phyloP scores from a whole-genome alignment of 2,329 filamentous ascomycete species.

The Diaporthe sp. region DNA sequence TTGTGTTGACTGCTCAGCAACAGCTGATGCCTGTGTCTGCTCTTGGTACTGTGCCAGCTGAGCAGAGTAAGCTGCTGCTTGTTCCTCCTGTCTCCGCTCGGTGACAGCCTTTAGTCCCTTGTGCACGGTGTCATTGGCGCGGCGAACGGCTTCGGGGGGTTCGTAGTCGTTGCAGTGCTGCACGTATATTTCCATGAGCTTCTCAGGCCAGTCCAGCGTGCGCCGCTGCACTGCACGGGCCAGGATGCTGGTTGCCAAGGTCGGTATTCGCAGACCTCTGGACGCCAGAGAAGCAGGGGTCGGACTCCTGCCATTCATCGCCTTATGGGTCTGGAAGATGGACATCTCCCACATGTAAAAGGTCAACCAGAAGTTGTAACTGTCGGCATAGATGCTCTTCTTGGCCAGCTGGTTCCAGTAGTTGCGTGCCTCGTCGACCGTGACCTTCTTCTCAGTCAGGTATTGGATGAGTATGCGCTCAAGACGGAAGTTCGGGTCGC shows the following conservation, averaged over 20 bases:
- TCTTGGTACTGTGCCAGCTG: conserved; percentile 57
- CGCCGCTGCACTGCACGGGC: conserved; percentile 75
- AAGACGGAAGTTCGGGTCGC: conserved; percentile 90
- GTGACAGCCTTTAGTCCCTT: conserved; percentile 75
- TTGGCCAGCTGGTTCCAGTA: conserved; percentile 81
- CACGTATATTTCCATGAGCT: conserved; percentile 79
- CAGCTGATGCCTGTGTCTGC: conserved; percentile 50
- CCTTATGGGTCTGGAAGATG: conserved; percentile 62
- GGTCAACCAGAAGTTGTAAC: conserved; percentile 92
- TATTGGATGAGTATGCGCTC: conserved; percentile 95
- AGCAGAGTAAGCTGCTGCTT: conserved; percentile 69
- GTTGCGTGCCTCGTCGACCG: conserved; percentile 80
- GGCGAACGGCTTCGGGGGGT: conserved; percentile 79
- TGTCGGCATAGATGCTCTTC: conserved; percentile 77
- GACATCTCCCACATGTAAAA: conserved; percentile 95
- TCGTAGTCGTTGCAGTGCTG: conserved; percentile 94
- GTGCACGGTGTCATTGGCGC: conserved; percentile 80
- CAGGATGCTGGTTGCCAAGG: conserved; percentile 81
- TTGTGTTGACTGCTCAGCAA: conserved; percentile 50
- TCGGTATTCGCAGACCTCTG: conserved; percentile 70
- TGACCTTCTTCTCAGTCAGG: conserved; percentile 85
- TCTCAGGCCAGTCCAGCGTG: conserved; percentile 82
- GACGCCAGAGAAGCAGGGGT: conserved; percentile 56
- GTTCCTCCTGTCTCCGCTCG: conserved; percentile 76
- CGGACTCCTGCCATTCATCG: conserved; percentile 64